Base-by-base conservation (phyloP, 225 moss, liverwort and hornwort species). In the Physcomitrellopsis africana region DNA sequence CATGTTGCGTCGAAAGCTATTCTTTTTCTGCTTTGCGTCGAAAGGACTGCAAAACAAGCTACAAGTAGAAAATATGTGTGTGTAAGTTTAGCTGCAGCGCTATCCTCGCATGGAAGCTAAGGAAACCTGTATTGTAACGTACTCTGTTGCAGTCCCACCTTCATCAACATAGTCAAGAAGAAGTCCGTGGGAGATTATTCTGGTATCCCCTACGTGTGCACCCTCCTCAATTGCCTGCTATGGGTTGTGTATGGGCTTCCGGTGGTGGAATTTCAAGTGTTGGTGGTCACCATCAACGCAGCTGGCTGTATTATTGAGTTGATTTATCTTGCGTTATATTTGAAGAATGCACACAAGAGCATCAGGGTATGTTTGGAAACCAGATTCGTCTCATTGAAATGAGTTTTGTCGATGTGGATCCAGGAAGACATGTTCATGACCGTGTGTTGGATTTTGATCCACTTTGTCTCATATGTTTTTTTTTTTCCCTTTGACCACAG, bases 241-340 rank as follows among this genome's bases (percentile, higher is more conserved):
- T 89, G 89, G 89, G 83, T 86, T 0, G 65, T 89, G 6, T 89
- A 89, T 72, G 89, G 89, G 48, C 83, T 86, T 58, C 89, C 89
- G 7, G 75, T 84, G 56, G 89, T 89, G 75, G 6, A 84, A 69
- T 82, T 80, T 52, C 86, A 89, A 72, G 72, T 89, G 10, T 29
- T 89, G 79, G 84, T 89, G 18, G 86, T 89, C 52, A 75, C 84
- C 65, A 86, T 89, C 45, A 89, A 89, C 44, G 86, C 80, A 11
- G 81, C 84, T 22, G 89, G 89, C 20, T 53, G 57, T 75, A 15
- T 69, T 1, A 86, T 89, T 72, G 89, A 89, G 69, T 17, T 70
- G 2, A 64, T 63, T 17, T 89, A 86, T 66, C 74, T 89, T 70
- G 54, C 54, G 18, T 53, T 89, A 5, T 89, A 86, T 72, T 52